Base-by-base conservation (phyloP, 2,329 filamentous ascomycete species). In the Elsinoe fawcettii region DNA sequence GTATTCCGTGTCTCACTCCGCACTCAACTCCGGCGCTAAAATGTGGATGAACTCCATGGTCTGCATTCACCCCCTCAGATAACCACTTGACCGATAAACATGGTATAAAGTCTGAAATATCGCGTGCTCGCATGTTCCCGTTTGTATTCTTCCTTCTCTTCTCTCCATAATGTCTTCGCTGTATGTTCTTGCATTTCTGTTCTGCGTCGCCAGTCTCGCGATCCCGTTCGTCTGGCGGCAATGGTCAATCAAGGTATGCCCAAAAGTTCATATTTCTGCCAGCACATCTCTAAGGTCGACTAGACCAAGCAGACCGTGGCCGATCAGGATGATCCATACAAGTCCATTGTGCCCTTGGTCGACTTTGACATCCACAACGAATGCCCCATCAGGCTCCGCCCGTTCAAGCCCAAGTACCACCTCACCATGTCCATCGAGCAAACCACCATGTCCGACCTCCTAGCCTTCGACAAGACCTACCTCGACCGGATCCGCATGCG, bases 401-500 rank as follows among this genome's bases (percentile, higher is more conserved):
- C 80, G 0, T 83, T 83, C 67, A 83, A 81, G 66, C 76, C 80
- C 4, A 82, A 78, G 62, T 85, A 81, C 64, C 77, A 84, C 64
- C 67, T 85, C 53, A 84, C 82, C 5, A 85, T 85, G 82, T 79
- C 74, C 3, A 72, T 84, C 22, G 75, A 81, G 63, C 79, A 72
- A 44, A 73, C 76, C 12, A 65, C 75, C 7, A 66, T 79, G 0
- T 80, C 77, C n/a, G 75, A 81, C 8, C 73, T 85, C 14, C 69
- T 85, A 36, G 73, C 69, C 16, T 79, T 85, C 68, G 82, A 86
- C 68, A 77, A 78, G 37, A 84, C 77, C 6, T 85, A 84, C 65
- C 68, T 73, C 18, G 66, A 74, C 1, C 77, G 81, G 16, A 71
- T 84, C 51, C 55, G 67, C 1, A 69, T 81, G 23, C 79, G 83